Evolutionary conservation across 768 basidiomycete genomes (phyloP).

Genomic region (Bullera alba): DNA sequence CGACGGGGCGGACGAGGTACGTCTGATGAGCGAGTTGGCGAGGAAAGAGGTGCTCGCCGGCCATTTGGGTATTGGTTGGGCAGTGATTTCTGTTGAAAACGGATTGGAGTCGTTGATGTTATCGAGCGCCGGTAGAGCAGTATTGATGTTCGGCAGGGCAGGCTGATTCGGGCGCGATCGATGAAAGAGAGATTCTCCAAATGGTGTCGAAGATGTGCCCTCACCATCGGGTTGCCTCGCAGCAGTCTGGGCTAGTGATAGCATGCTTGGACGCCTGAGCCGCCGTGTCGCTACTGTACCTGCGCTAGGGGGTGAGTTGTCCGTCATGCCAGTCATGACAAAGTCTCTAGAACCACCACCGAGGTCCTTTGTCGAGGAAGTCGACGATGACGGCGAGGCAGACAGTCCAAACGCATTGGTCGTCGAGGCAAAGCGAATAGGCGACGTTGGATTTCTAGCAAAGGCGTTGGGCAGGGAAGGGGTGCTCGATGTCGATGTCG

Average conservation of each 20-base stretch:
- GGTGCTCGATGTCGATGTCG: background rate
- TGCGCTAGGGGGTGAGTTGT: constrained; percentile 15
- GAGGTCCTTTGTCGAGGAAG: background rate
- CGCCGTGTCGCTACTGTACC: constrained; percentile 14
- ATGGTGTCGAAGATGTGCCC: too few species aligned
- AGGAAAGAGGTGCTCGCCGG: constrained; percentile 1
- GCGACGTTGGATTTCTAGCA: constrained; percentile 7
- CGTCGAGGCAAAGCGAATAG: constrained; percentile 23
- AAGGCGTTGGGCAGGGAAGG: constrained; percentile 1
- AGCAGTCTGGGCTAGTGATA: constrained; percentile 24
- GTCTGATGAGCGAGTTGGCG: constrained; percentile 8
- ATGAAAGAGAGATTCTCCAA: too few species aligned
- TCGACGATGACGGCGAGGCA: constrained; percentile 17
- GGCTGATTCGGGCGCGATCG: too few species aligned
- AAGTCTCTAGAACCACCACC: background rate
- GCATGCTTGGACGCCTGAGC: constrained; percentile 32
- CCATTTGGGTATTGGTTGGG: constrained; percentile 28
- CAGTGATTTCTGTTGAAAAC: too few species aligned
- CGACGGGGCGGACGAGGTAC: constrained; percentile 16
- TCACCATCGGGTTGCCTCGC: too few species aligned
- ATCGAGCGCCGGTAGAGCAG: constrained; percentile 1
- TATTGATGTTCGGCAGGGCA: constrained; percentile 1
- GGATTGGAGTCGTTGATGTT: too few species aligned
- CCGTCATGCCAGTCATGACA: background rate
- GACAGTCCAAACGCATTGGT: constrained; percentile 34